phyloP scores from a whole-genome alignment of 805 yeast genomes.

The Saccharomycopsis synnaedendra region DNA sequence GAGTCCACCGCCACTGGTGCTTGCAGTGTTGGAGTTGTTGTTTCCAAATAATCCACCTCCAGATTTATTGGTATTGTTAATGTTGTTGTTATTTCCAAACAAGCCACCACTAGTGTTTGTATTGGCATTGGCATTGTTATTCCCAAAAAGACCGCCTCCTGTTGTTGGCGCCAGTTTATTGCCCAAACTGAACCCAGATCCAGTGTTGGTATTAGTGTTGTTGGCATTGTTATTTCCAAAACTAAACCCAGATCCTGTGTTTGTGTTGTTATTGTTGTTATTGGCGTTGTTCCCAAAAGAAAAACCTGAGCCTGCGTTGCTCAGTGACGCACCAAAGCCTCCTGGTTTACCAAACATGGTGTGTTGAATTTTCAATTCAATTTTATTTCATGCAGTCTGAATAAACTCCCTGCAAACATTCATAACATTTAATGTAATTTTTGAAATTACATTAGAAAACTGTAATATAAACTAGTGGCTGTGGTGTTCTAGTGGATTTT shows the following conservation, averaged over 20 bases:
- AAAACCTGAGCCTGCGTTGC: neutral
- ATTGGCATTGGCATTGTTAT: slow-evolving; percentile 19
- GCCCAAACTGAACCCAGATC: slow-evolving; percentile 22
- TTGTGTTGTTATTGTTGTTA: neutral
- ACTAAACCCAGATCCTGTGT: slow-evolving; percentile 18
- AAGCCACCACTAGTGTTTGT: slow-evolving; percentile 17
- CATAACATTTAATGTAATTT: no score
- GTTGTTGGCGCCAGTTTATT: slow-evolving; percentile 20
- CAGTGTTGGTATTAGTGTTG: slow-evolving; percentile 19
- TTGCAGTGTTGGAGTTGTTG: slow-evolving; percentile 17
- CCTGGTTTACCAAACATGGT: no score
- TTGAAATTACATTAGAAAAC: no score
- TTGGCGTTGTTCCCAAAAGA: neutral
- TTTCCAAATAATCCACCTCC: slow-evolving; percentile 29
- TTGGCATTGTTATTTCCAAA: slow-evolving; percentile 18
- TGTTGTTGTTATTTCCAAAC: slow-evolving; percentile 22
- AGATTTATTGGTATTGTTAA: slow-evolving; percentile 23
- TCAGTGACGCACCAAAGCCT: neutral
- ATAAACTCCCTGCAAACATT: no score
- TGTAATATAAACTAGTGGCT: no score
- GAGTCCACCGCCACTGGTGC: slow-evolving; percentile 24
- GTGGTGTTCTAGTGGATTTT: no score
- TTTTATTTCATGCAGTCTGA: no score
- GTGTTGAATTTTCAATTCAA: no score
- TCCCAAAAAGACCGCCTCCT: slow-evolving; percentile 27